Evolutionary conservation across 1,284 basidiomycete genomes (phyloP).

Genomic region (Rhodofomes roseus): DNA sequence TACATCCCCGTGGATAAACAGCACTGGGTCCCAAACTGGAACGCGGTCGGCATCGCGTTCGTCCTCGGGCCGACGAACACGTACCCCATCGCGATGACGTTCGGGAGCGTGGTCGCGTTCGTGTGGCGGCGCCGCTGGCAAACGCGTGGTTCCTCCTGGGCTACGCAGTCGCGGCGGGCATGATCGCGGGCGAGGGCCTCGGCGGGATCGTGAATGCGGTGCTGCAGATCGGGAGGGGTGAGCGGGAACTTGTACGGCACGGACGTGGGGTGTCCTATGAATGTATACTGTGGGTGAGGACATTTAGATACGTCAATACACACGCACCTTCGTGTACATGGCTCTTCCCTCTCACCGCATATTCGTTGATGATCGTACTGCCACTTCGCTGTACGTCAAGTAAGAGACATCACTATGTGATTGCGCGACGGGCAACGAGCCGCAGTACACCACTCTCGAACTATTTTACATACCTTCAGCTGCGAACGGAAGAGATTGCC

Average conservation of each 20-base stretch:
- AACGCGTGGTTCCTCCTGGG: constrained; percentile 14
- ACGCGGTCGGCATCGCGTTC: constrained; percentile 22
- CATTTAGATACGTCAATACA: too few species aligned
- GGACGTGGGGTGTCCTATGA: constrained; percentile 17
- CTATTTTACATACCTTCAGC: too few species aligned
- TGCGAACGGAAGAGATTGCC: too few species aligned
- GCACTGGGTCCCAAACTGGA: constrained; percentile 18
- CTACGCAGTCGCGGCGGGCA: constrained; percentile 21
- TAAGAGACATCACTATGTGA: too few species aligned
- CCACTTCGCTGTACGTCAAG: too few species aligned
- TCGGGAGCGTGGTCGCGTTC: constrained; percentile 16
- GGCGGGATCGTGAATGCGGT: constrained; percentile 21
- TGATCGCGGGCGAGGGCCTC: constrained; percentile 22
- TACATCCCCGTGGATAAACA: constrained; percentile 10
- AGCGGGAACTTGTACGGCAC: constrained; percentile 17
- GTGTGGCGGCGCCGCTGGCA: constrained; percentile 16
- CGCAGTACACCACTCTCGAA: too few species aligned
- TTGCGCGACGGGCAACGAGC: too few species aligned
- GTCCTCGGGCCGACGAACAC: constrained; percentile 21
- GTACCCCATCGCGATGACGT: constrained; percentile 23
- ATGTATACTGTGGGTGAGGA: too few species aligned
- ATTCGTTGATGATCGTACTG: too few species aligned
- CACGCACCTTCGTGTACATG: too few species aligned
- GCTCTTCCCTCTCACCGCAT: too few species aligned
- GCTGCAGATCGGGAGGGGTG: constrained; percentile 19